A percentile compares a stretch with the other conserved stretches of the same genome.
Conservation (phyloP, 208 protist genomes). For the Wallacemonas sp. region DNA sequence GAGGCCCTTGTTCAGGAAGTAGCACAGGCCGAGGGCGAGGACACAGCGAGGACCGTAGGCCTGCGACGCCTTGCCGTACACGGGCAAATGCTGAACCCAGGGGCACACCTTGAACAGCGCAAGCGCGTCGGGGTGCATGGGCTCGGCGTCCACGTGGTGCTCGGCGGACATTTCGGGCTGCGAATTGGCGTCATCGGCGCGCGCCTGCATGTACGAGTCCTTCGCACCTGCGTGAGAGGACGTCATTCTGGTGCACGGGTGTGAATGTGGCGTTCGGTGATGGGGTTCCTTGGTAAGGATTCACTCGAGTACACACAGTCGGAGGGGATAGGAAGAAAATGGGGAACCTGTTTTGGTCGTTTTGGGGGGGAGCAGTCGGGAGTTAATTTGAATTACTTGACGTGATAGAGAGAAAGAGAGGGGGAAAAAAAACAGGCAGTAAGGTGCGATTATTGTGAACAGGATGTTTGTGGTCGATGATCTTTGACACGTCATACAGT, state of each 20-base stretch:
- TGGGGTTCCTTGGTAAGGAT: neutral
- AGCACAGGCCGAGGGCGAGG: constrained; percentile 17
- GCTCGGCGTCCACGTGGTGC: neutral
- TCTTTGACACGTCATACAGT: too few relatives aligned
- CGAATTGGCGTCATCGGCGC: neutral
- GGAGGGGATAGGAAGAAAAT: too few relatives aligned
- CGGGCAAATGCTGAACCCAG: constrained; percentile 13
- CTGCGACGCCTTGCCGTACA: constrained; percentile 22
- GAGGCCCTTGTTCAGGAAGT: constrained; percentile 31
- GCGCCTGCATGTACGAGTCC: constrained; percentile 10
- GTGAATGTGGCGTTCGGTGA: neutral
- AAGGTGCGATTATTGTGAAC: neutral
- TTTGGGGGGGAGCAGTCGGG: neutral
- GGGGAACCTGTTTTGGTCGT: neutral
- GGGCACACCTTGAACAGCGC: constrained; percentile 19
- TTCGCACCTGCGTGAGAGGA: neutral
- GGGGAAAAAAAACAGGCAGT: neutral
- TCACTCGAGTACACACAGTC: too few relatives aligned
- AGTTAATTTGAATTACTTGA: too few relatives aligned
- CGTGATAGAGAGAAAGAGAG: neutral
- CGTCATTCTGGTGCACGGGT: neutral
- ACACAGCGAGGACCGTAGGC: constrained; percentile 28
- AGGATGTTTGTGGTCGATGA: too few relatives aligned
- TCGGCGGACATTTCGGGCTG: constrained; percentile 3
- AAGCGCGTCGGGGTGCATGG: constrained; percentile 18